These are phyloP conservation scores for Colletotrichum aenigma DNA, from an alignment of 2,329 filamentous ascomycete species.

Conservation along the genomic window DNA sequence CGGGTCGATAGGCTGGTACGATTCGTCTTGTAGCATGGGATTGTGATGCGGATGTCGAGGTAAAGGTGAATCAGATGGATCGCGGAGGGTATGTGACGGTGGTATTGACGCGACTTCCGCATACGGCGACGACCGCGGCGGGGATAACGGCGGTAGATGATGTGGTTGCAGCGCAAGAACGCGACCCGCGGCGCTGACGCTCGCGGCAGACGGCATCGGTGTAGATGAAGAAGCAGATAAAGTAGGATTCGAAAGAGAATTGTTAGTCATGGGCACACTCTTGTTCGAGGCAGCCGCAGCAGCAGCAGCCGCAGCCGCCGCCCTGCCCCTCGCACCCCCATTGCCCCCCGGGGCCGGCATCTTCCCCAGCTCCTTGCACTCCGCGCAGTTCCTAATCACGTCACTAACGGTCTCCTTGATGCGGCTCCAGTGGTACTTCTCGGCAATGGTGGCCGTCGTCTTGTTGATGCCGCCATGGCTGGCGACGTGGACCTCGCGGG, in stretches of 20 bases:
- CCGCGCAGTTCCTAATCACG: conserved; percentile 88
- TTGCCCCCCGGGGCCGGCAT: conserved; percentile 33
- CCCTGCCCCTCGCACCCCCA: conserved; percentile 1
- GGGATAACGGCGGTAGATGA: conserved; percentile 29
- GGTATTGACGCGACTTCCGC: conserved; percentile 50
- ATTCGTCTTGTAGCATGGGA: conserved; percentile 34
- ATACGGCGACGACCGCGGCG: conserved; percentile 39
- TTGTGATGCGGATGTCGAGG: conserved; percentile 36
- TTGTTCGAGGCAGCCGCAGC: background rate
- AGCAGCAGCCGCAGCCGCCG: background rate
- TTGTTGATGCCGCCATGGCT: conserved; percentile 97
- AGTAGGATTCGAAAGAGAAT: background rate
- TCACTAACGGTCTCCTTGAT: conserved; percentile 98
- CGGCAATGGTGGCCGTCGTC: conserved; percentile 91
- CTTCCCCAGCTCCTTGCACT: conserved; percentile 84
- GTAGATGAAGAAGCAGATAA: background rate
- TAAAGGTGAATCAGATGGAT: conserved; percentile 26
- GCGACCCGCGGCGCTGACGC: conserved; percentile 10
- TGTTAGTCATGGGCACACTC: background rate
- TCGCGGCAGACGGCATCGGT: conserved; percentile 10
- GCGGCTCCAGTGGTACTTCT: conserved; percentile 95
- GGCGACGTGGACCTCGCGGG: conserved; percentile 73
- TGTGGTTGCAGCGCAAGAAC: conserved; percentile 21
- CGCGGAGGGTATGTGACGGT: conserved; percentile 41
- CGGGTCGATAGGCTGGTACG: conserved; percentile 63